Base-by-base conservation (phyloP, 2,329 filamentous ascomycete species). In the Fusarium neocosmosporiellum region DNA sequence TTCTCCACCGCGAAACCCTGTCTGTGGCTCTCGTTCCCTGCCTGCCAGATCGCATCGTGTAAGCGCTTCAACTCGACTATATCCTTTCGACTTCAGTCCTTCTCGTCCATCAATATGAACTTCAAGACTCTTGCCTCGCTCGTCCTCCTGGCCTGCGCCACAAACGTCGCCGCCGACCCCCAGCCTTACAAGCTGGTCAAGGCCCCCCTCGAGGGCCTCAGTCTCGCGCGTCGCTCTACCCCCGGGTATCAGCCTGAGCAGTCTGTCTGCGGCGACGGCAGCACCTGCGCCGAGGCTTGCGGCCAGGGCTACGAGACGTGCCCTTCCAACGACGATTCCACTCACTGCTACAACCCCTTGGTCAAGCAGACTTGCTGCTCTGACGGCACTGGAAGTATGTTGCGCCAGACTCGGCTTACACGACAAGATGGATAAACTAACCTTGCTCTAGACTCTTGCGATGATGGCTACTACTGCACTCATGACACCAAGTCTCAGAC, bases 401-500 rank as follows among this genome's bases (percentile, higher is more conserved):
- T 55, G 55, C n/a, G 18, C 18, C 57, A 54, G 37, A 41, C 31
- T 29, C 34, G 46, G 20, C n/a, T 34, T 5, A 60, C 24, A 29
- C 18, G 29, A 63, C 34, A n/a, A 8, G 11, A 57, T n/a, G 33
- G 58, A 31, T 64, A 27, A 37, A 36, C 75, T 77, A 58, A 77
- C 68, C 7, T 27, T 16, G 2, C 33, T 31, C 7, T 60, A 91
- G 89, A 89, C 80, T 88, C 89, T 34, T 92, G 90, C 79, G 86
- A 89, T 34, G 79, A 81, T 18, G 89, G 88, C 58, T 92, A 88
- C 84, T 92, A 88, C 84, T 92, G 90, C 83, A 86, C 88, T n/a
- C 83, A 86, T 73, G 86, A 90, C 78, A 79, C 81, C 60, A 75
- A 80, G 50, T 80, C 81, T 62, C 82, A 85, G 65, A 91, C 89